phyloP scores from a whole-genome alignment of 2,329 filamentous ascomycete species.

The Hypocrella siamensis region DNA sequence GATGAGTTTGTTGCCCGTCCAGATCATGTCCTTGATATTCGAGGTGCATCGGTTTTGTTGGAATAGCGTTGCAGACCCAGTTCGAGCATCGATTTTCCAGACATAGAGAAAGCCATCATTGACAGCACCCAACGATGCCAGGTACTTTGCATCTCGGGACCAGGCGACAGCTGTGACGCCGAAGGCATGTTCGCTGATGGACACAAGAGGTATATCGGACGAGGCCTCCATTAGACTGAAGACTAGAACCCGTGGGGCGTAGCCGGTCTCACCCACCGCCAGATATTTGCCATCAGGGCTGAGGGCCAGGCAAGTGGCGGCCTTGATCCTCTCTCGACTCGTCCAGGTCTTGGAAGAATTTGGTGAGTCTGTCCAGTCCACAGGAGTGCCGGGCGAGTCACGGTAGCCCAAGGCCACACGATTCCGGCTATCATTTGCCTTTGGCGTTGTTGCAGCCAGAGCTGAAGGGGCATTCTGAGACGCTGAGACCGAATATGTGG shows the following conservation, averaged over 20 bases:
- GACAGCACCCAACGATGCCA: conserved; percentile 74
- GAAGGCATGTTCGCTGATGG: conserved; percentile 77
- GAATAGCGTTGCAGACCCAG: conserved; percentile 63
- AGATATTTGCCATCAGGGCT: conserved; percentile 77
- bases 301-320: conserved; percentile 78
- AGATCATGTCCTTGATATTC: conserved; percentile 70
- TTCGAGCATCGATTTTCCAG: conserved; percentile 74
- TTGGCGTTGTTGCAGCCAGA: conserved; percentile 34
- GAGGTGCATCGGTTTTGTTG: conserved; percentile 86
- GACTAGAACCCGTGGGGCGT: conserved; percentile 78
- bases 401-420: conserved; percentile 30
- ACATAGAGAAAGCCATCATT: conserved; percentile 93
- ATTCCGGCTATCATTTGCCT: conserved; percentile 48
- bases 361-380: conserved; percentile 46
- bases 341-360: conserved; percentile 58
- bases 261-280: conserved; percentile 90
- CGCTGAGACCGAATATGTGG: conserved; percentile 42
- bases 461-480: conserved; percentile 33
- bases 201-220: conserved; percentile 68
- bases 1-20: conserved; percentile 72
- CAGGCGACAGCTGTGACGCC: conserved; percentile 82
- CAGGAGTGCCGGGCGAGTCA: conserved; percentile 28
- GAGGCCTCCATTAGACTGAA: conserved; percentile 73
- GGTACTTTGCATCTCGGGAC: conserved; percentile 69
- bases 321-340: conserved; percentile 83